A percentile compares a stretch with the other conserved stretches of the same genome.
phyloP scores from a whole-genome alignment of 352 stramenopile species.

The Globisporangium lucens region DNA sequence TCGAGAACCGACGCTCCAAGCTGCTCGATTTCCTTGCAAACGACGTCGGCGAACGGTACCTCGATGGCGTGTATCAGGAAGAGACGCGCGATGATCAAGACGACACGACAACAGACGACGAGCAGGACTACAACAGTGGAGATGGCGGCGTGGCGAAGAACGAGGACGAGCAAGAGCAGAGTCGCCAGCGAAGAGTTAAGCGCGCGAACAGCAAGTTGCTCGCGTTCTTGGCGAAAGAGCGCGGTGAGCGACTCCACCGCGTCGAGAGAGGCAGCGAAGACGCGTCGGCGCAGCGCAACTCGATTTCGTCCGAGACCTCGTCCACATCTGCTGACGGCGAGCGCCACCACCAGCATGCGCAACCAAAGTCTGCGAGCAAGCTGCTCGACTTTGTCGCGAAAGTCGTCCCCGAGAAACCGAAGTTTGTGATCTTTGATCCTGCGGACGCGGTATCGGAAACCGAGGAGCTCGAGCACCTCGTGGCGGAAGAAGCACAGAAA shows the following conservation, averaged over 20 bases:
- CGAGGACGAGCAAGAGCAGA: constrained; percentile 7
- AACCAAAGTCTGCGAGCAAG: constrained; percentile 23
- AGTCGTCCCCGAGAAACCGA: constrained; percentile 40
- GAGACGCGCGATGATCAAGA: constrained; percentile 36
- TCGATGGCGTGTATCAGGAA: constrained; percentile 70
- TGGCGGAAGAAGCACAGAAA: constrained; percentile 34
- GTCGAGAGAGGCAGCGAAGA: constrained; percentile 23
- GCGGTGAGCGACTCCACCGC: constrained; percentile 40
- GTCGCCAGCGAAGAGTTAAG: constrained; percentile 18
- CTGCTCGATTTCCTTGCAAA: constrained; percentile 72
- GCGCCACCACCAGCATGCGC: neutral
- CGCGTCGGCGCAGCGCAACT: constrained; percentile 13
- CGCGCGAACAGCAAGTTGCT: constrained; percentile 50
- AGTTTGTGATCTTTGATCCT: constrained; percentile 55
- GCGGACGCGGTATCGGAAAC: constrained; percentile 34
- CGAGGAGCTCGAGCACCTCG: constrained; percentile 34
- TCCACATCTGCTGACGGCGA: neutral
- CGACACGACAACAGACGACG: constrained; percentile 20
- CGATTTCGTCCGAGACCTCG: constrained; percentile 29
- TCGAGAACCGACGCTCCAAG: constrained; percentile 52
- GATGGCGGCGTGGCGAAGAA: neutral
- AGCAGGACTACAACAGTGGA: neutral
- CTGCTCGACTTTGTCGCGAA: constrained; percentile 63
- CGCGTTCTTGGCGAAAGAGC: constrained; percentile 57
- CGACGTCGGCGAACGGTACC: constrained; percentile 66